Evolutionary conservation across 768 basidiomycete genomes (phyloP), one percentile per base, ranked within the genome.

Genomic region (Pisolithus sp.): DNA sequence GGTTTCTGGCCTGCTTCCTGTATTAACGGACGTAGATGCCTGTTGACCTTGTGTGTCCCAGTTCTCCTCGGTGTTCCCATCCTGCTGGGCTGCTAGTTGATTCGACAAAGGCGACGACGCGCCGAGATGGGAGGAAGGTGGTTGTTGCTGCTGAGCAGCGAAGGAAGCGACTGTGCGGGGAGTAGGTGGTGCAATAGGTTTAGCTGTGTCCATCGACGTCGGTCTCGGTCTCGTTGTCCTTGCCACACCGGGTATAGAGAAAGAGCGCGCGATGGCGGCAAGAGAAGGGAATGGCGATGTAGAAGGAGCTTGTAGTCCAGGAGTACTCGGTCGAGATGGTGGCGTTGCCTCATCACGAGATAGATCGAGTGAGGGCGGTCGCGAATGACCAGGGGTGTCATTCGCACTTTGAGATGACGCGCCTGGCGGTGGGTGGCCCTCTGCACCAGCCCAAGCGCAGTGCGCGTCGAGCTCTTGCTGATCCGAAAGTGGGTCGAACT

Each of bases 401-500:
- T 45, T 28, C n/a, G 51, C 24, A 7, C 45, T 20, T 44, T 58
- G 52, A 39, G 66, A 54, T 0, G 74, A 70, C 26, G 72, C 65
- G 8, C 67, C 65, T 38, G 73, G 74, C 30, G 83, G 81, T 23
- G 81, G 83, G 64, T 86, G 84, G 1, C 76, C 73, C 57, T 85
- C 80, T 20, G 82, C 69, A 17, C 66, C 70, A 53, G 76, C 78
- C 86, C 86, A 88, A 42, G 84, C 86, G 13, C 78, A 75, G 39
- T 75, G 74, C 4, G 85, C 83, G 21, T 74, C 78, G 51, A 75
- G 66, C 62, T 85, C 82, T 51, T 83, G 80, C 31, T 70, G 60
- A 55, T 72, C 77, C 0, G 69, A 79, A 21, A 87, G 68, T 15
- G 86, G 86, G 67, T 89, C 86, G 62, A 89, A 88, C 60, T 86